Evolutionary conservation across 2,329 filamentous ascomycete genomes (phyloP).

Genomic region (Spiromastix sp.): DNA sequence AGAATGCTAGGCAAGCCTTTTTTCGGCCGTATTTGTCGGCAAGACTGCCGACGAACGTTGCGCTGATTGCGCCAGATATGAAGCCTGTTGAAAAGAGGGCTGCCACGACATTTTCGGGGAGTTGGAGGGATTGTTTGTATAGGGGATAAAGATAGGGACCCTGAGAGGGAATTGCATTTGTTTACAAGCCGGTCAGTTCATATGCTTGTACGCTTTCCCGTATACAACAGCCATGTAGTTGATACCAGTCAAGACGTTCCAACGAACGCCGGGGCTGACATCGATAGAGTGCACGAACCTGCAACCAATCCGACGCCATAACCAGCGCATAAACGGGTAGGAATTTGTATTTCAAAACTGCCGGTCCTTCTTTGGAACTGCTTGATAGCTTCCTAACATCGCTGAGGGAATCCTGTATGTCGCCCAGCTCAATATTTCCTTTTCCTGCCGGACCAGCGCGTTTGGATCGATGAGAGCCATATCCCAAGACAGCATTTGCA

Average conservation of each 20-base stretch:
- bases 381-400: no score
- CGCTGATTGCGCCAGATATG: slow-evolving; percentile 9
- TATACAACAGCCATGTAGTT: no score
- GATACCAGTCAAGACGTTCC: no score
- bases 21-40: slow-evolving; percentile 8
- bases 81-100: slow-evolving; percentile 9
- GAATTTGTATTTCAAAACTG: slow-evolving; percentile 6
- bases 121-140: slow-evolving; percentile 9
- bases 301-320: slow-evolving; percentile 10
- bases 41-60: slow-evolving; percentile 9
- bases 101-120: slow-evolving; percentile 7
- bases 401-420: no score
- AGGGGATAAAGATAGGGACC: slow-evolving; percentile 10
- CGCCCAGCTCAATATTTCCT: no score
- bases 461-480: no score
- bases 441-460: no score
- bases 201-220: no score
- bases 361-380: no score
- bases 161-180: no score
- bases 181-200: slow-evolving; percentile 2
- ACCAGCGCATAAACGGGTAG: slow-evolving; percentile 9
- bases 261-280: no score
- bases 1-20: slow-evolving; percentile 8
- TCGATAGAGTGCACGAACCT: no score
- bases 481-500: slow-evolving; percentile 6